phyloP scores from a whole-genome alignment of 202 grass and related monocot genomes.

The Panicum hallii region DNA sequence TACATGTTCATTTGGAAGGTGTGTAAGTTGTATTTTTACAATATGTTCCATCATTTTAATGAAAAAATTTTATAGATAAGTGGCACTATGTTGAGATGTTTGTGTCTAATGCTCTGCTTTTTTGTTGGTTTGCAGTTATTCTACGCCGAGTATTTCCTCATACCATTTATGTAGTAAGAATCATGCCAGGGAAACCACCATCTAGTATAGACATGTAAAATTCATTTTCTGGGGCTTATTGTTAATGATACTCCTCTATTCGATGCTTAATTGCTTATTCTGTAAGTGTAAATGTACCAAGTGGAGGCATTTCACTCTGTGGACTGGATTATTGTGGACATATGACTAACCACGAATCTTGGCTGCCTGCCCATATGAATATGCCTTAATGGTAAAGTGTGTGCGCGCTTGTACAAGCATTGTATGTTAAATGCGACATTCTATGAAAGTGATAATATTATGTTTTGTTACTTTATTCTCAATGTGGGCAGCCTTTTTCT shows the following conservation, averaged over 20 bases:
- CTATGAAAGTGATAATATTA: neutral
- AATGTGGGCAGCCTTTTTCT: neutral
- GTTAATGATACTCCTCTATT: neutral
- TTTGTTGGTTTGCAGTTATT: slow-evolving; percentile 66
- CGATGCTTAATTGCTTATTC: neutral
- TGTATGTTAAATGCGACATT: neutral
- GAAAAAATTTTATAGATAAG: neutral
- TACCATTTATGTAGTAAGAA: slow-evolving; percentile 73
- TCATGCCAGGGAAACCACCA: slow-evolving; percentile 1
- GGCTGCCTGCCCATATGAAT: neutral
- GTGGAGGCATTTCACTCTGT: neutral
- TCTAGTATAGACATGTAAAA: slow-evolving; percentile 11
- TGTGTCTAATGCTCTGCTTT: slow-evolving; percentile 10
- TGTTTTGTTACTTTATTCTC: neutral
- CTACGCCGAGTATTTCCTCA: slow-evolving; percentile 84
- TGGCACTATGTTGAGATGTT: neutral
- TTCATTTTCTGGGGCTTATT: neutral
- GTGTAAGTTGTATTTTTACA: neutral
- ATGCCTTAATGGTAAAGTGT: neutral
- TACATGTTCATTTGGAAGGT: slow-evolving; percentile 99
- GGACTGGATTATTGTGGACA: neutral
- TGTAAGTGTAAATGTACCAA: neutral
- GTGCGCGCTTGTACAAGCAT: neutral
- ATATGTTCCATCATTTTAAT: neutral
- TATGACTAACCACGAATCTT: neutral